Evolutionary conservation across 2,329 filamentous ascomycete genomes (phyloP), one percentile per base, ranked within the genome.

Genomic region (Aspergillus tanneri): DNA sequence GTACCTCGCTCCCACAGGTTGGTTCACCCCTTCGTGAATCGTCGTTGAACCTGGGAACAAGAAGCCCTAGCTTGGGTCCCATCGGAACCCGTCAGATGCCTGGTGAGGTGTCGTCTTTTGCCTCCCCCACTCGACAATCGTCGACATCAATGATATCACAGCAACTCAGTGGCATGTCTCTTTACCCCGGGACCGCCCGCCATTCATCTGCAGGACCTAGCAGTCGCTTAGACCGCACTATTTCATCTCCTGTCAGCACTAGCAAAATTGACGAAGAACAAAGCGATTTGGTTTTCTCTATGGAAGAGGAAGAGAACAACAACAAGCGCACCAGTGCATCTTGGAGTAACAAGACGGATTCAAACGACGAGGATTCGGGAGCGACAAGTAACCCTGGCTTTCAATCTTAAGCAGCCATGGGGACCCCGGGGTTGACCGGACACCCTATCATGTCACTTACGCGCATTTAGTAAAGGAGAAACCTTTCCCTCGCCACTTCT

Each of bases 11-110:
- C 45, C 80, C 81, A 36, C 81, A 84, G 59, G 77, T 86, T 36
- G 84, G 84, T 28, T 86, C 84, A 3, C 84, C 84, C 8, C 75
- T 86, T 0, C 81, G 83, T 42, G 83, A 85, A 61, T 82, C 81
- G 2, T 77, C 75, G 5, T 64, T 81, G 27, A 73, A 77, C 55
- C 67, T 74, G 37, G 73, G 68, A 38, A 73, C 72, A 21, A 34
- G 30, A 34, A 80, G 73, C 52, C 77, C 77, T n/a, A 72, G 72
- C 19, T 57, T 81, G 12, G 74, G 77, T 12, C 75, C 78, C 34
- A 75, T 78, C 28, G 70, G 72, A 42, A 72, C 72, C 54, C 72
- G 76, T 10, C 71, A 75, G 4, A 59, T 69, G 3, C 71, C 74
- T 6, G 74, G 73, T 24, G 77, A 80, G 51, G 66, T 72, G 10